phyloP scores from a whole-genome alignment of 768 basidiomycete genomes.

The Amanita thiersii region DNA sequence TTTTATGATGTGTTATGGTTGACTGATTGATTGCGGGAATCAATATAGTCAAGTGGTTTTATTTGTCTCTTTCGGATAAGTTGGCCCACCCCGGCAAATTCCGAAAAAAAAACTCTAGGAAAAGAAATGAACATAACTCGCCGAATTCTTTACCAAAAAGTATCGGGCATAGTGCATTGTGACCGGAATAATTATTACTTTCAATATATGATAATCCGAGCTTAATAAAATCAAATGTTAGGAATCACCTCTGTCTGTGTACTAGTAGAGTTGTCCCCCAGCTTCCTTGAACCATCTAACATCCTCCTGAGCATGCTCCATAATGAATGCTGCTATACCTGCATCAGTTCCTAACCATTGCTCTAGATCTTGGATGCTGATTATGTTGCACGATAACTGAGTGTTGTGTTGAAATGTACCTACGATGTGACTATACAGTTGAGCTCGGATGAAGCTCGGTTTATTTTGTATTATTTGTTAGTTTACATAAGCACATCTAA shows the following conservation, averaged over 20 bases:
- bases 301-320: too few relatives aligned
- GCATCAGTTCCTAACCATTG: too few relatives aligned
- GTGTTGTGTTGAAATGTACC: conserved; percentile 3
- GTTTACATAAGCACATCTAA: too few relatives aligned
- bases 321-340: too few relatives aligned
- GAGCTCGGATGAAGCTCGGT: too few relatives aligned
- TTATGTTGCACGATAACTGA: conserved; percentile 1
- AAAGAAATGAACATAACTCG: conserved; percentile 1
- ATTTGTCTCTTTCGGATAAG: conserved; percentile 6
- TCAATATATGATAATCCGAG: neutral
- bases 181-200: neutral
- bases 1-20: too few relatives aligned
- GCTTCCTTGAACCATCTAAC: too few relatives aligned
- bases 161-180: neutral
- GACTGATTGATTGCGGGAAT: too few relatives aligned
- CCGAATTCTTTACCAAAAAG: neutral
- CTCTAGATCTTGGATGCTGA: neutral
- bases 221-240: neutral
- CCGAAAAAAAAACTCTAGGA: conserved; percentile 1
- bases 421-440: too few relatives aligned
- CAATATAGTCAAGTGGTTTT: too few relatives aligned
- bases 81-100: conserved; percentile 5
- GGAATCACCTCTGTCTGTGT: neutral
- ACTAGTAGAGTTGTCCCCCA: too few relatives aligned
- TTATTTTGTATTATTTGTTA: too few relatives aligned